Conservation (phyloP, 495 filamentous ascomycete species). For the Penicillium lagena region DNA sequence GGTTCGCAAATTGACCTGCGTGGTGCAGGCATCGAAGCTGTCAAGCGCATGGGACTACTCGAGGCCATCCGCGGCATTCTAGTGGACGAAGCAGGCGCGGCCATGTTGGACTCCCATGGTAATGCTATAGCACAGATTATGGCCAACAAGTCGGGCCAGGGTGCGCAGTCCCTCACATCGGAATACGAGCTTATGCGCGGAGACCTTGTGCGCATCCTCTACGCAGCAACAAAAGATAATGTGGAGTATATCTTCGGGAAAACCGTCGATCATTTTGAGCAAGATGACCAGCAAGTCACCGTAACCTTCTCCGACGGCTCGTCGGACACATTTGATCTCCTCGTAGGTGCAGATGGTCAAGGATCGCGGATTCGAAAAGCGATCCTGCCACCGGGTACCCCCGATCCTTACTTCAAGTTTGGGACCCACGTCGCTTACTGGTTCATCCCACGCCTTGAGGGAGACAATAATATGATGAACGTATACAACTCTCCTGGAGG, state of each 20-base stretch:
- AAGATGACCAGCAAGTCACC: conserved; percentile 19
- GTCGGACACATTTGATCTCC: conserved; percentile 35
- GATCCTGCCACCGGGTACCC: conserved; percentile 20
- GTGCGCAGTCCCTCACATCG: conserved; percentile 25
- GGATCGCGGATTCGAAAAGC: conserved; percentile 32
- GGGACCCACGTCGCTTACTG: conserved; percentile 36
- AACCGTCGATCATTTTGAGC: conserved; percentile 15
- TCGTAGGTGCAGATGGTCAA: conserved; percentile 46
- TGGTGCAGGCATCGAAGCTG: conserved; percentile 26
- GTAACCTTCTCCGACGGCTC: conserved; percentile 33
- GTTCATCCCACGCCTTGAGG: conserved; percentile 27
- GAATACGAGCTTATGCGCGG: conserved; percentile 44
- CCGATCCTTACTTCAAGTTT: conserved; percentile 11
- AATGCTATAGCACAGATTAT: conserved; percentile 16
- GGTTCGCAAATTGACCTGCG: conserved; percentile 39
- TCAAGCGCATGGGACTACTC: conserved; percentile 35
- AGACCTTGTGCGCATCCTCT: conserved; percentile 31
- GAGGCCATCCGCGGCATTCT: conserved; percentile 19
- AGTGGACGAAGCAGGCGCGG: conserved; percentile 29
- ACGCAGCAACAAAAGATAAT: conserved; percentile 28
- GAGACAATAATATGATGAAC: conserved; percentile 20
- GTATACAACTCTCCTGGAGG: conserved; percentile 13
- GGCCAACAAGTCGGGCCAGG: conserved; percentile 27
- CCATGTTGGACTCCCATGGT: conserved; percentile 24
- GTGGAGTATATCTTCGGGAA: conserved; percentile 34